phyloP scores from a whole-genome alignment of 495 filamentous ascomycete species.

The Aspergillus haitiensis region DNA sequence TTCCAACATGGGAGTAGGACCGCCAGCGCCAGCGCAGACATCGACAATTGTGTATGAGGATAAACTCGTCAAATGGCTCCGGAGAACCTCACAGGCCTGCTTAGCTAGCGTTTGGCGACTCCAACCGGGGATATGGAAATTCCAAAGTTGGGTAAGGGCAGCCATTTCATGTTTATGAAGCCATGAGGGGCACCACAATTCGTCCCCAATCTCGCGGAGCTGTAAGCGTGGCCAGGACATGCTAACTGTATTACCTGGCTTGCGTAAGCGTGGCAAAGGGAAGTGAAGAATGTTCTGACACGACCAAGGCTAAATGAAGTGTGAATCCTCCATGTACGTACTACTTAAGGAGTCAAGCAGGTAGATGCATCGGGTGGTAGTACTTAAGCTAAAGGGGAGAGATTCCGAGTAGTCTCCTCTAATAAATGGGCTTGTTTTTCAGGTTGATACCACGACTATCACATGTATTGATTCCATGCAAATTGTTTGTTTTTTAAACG shows the following conservation, averaged over 20 bases:
- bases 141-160: constrained; percentile 38
- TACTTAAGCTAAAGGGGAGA: too few relatives aligned
- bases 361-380: too few relatives aligned
- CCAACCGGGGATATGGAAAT: constrained; percentile 25
- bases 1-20: constrained; percentile 65
- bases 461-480: too few relatives aligned
- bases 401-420: too few relatives aligned
- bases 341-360: too few relatives aligned
- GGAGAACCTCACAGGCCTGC: constrained; percentile 43
- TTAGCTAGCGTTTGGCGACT: constrained; percentile 25
- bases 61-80: constrained; percentile 39
- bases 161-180: constrained; percentile 34
- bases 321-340: too few relatives aligned
- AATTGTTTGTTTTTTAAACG: too few relatives aligned
- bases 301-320: too few relatives aligned
- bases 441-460: too few relatives aligned
- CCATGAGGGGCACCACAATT: constrained; percentile 36
- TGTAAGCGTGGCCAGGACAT: constrained; percentile 32
- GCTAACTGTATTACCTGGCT: neutral
- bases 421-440: too few relatives aligned
- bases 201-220: constrained; percentile 40
- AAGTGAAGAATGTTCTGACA: neutral
- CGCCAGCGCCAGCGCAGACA: constrained; percentile 73
- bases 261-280: neutral
- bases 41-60: constrained; percentile 62